Evolutionary conservation across 176 grass and related monocot species (phyloP).

Genomic region (Tuctoria greenei): DNA sequence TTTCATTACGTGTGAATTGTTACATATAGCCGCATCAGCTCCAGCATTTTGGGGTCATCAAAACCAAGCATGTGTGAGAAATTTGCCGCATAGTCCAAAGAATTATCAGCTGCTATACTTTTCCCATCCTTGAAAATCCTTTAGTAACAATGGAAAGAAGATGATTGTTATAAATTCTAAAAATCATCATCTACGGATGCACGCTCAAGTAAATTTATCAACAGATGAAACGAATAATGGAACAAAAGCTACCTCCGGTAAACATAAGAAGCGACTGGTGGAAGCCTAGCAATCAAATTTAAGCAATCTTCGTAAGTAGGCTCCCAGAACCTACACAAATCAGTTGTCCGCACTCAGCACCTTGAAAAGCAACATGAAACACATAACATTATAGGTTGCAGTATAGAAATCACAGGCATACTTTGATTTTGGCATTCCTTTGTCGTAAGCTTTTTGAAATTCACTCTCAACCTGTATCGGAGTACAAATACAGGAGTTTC

Average conservation of each 20-base stretch:
- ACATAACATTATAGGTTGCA: slow-evolving; percentile 4
- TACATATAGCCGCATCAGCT: slow-evolving; percentile 96
- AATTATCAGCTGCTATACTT: slow-evolving; percentile 68
- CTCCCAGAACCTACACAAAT: slow-evolving; percentile 84
- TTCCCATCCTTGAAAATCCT: slow-evolving; percentile 92
- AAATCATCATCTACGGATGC: not conserved
- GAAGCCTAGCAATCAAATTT: slow-evolving; percentile 91
- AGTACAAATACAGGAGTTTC: slow-evolving; percentile 22
- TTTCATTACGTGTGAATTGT: slow-evolving; percentile 87
- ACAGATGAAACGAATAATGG: not conserved
- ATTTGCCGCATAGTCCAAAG: slow-evolving; percentile 86
- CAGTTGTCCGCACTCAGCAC: slow-evolving; percentile 9
- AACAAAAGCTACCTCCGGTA: slow-evolving; percentile 73
- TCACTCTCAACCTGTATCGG: slow-evolving; percentile 89
- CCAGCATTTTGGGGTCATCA: slow-evolving; percentile 96
- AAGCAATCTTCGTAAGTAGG: slow-evolving; percentile 97
- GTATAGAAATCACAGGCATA: slow-evolving; percentile 41
- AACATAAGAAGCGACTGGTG: slow-evolving; percentile 86
- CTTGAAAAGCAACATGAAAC: slow-evolving; percentile 17
- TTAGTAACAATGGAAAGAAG: slow-evolving; percentile 25
- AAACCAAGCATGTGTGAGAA: slow-evolving; percentile 99
- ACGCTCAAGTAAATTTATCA: not conserved
- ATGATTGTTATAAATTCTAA: slow-evolving; percentile 12
- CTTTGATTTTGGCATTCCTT: slow-evolving; percentile 89
- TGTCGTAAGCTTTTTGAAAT: slow-evolving; percentile 96